phyloP scores from a whole-genome alignment of 164 flowering plant species.

The Amborella trichopoda region DNA sequence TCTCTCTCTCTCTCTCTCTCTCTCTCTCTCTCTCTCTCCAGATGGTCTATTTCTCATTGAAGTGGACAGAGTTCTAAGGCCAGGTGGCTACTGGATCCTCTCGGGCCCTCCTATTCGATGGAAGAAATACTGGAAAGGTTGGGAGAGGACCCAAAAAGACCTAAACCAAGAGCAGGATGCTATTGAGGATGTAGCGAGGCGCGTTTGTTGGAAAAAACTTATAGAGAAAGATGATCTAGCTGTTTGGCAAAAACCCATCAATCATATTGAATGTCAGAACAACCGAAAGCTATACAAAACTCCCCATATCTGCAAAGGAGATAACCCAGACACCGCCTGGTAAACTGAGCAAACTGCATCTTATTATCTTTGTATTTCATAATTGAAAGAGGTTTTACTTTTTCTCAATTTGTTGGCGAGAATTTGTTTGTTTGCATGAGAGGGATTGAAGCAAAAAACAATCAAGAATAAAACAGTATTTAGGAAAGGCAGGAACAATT shows the following conservation, averaged over 20 bases:
- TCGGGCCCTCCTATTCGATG: constrained; percentile 92
- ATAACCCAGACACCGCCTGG: constrained; percentile 75
- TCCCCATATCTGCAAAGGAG: constrained; percentile 78
- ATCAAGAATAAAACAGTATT: too few species aligned
- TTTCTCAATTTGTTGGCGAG: too few species aligned
- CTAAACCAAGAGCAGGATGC: constrained; percentile 82
- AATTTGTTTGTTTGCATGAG: too few species aligned
- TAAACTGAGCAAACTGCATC: too few species aligned
- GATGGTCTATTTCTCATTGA: constrained; percentile 82
- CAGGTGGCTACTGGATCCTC: constrained; percentile 98
- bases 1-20: background rate
- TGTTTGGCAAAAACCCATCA: constrained; percentile 85
- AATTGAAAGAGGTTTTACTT: too few species aligned
- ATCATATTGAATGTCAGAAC: constrained; percentile 61
- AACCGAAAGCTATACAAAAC: constrained; percentile 28
- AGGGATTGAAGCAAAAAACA: too few species aligned
- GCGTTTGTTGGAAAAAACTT: constrained; percentile 90
- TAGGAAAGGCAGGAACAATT: too few species aligned
- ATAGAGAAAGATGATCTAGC: constrained; percentile 68
- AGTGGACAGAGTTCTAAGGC: constrained; percentile 86
- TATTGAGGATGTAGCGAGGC: constrained; percentile 63
- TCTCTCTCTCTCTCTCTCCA: constrained; percentile 12
- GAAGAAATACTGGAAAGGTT: constrained; percentile 90
- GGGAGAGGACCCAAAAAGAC: constrained; percentile 93
- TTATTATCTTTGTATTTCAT: too few species aligned